Percentiles rank a stretch among this genome's conserved stretches.
Conservation (phyloP, 2,329 filamentous ascomycete genomes). For the Pestalotiopsis sp. region DNA sequence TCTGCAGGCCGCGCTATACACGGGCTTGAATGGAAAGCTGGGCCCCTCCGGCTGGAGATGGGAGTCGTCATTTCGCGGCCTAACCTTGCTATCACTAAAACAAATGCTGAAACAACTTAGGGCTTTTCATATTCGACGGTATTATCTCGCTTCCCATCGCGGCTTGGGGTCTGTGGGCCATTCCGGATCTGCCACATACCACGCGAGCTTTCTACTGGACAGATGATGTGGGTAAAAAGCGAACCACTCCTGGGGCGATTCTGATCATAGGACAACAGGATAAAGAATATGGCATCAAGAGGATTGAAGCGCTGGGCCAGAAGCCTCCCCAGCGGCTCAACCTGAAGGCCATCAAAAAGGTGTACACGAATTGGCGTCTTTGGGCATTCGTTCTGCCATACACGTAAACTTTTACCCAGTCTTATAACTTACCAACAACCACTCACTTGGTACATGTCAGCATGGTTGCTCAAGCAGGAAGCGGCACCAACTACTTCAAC, state of each 20-base stretch:
- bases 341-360: not conserved
- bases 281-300: not conserved
- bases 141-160: conserved; percentile 4
- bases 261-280: not conserved
- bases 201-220: conserved; percentile 10
- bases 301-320: conserved; percentile 1
- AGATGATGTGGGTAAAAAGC: not conserved
- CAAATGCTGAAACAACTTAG: not conserved
- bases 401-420: too few relatives aligned
- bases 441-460: not conserved
- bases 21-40: not conserved
- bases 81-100: too few relatives aligned
- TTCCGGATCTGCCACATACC: conserved; percentile 3
- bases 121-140: conserved; percentile 7
- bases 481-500: conserved; percentile 1
- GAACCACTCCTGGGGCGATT: not conserved
- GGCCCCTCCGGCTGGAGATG: conserved; percentile 6
- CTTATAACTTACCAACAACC: too few relatives aligned
- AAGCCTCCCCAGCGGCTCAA: not conserved
- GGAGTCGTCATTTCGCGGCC: not conserved
- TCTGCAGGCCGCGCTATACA: not conserved
- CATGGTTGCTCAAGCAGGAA: not conserved
- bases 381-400: conserved; percentile 5
- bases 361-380: not conserved
- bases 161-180: not conserved